Conservation (phyloP, 2,329 filamentous ascomycete species). For the Sphaerulina vaccinii region DNA sequence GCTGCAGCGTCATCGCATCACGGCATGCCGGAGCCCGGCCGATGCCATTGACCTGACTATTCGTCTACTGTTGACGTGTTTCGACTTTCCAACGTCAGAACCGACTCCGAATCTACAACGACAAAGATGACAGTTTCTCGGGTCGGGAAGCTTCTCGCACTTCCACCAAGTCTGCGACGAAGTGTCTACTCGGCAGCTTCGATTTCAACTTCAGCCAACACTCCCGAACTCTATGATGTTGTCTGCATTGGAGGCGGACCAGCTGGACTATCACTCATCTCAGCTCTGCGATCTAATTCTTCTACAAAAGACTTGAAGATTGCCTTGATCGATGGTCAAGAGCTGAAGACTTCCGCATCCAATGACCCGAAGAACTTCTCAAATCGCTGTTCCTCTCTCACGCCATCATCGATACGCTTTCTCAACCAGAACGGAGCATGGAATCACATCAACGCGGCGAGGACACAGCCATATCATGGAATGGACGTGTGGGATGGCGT, state of each 20-base stretch:
- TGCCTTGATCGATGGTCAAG: slow-evolving; percentile 86
- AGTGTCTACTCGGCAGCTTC: slow-evolving; percentile 28
- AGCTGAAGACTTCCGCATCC: slow-evolving; percentile 68
- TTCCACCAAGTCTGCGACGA: slow-evolving; percentile 32
- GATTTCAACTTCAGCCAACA: background rate
- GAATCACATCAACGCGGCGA: slow-evolving; percentile 67
- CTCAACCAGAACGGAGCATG: slow-evolving; percentile 79
- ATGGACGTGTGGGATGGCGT: slow-evolving; percentile 99
- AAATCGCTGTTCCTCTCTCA: slow-evolving; percentile 93
- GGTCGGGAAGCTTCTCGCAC: slow-evolving; percentile 25
- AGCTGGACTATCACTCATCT: slow-evolving; percentile 28
- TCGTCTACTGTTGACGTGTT: no score
- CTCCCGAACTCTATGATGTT: slow-evolving; percentile 66
- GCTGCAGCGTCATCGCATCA: slow-evolving; percentile 1
- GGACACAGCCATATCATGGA: slow-evolving; percentile 84
- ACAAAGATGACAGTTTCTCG: slow-evolving; percentile 2
- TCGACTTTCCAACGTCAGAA: no score
- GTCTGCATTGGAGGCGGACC: slow-evolving; percentile 30
- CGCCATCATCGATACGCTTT: slow-evolving; percentile 80
- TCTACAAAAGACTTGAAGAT: slow-evolving; percentile 71
- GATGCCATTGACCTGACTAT: no score
- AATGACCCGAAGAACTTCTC: slow-evolving; percentile 72
- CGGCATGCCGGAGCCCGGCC: background rate
- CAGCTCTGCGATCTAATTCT: slow-evolving; percentile 40
- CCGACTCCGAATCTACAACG: no score